Percentiles rank a stretch among this genome's conserved stretches.
These are phyloP conservation scores for Suhomyces atakaporum DNA, from an alignment of 1,139 yeast genomes.

Conservation along the genomic window DNA sequence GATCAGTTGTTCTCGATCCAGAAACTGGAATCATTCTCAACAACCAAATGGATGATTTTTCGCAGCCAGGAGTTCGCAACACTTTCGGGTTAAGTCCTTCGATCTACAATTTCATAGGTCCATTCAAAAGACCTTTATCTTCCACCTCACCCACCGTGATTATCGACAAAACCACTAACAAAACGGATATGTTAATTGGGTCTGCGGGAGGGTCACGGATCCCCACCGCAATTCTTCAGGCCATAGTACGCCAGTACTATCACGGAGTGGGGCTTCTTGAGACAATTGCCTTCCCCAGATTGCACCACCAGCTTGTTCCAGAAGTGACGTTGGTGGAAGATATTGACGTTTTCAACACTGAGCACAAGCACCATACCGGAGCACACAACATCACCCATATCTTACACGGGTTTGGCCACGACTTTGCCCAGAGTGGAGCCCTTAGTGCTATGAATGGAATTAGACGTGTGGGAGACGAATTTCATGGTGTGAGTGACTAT, in stretches of 20 bases:
- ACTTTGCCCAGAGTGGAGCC: slow-evolving; percentile 36
- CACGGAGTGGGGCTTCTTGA: slow-evolving; percentile 61
- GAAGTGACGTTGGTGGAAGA: slow-evolving; percentile 64
- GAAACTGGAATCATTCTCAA: slow-evolving; percentile 80
- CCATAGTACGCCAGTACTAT: slow-evolving; percentile 65
- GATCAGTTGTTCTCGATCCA: slow-evolving; percentile 79
- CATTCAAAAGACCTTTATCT: slow-evolving; percentile 80
- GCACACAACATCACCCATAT: slow-evolving; percentile 13
- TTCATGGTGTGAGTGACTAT: slow-evolving; percentile 45
- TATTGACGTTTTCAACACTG: slow-evolving; percentile 30
- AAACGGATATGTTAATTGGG: slow-evolving; percentile 72
- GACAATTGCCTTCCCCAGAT: slow-evolving; percentile 72
- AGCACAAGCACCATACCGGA: slow-evolving; percentile 19
- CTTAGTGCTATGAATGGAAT: slow-evolving; percentile 49
- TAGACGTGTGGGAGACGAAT: slow-evolving; percentile 19
- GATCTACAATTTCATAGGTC: slow-evolving; percentile 70
- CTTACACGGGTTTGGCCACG: slow-evolving; percentile 30
- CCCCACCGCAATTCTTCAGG: slow-evolving; percentile 81
- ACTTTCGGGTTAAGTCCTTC: slow-evolving; percentile 84
- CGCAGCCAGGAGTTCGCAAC: slow-evolving; percentile 68
- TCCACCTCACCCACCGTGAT: slow-evolving; percentile 80
- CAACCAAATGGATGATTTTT: slow-evolving; percentile 95
- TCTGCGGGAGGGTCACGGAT: slow-evolving; percentile 96
- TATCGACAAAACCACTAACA: slow-evolving; percentile 45
- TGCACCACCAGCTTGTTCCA: slow-evolving; percentile 90